Evolutionary conservation across 2,329 filamentous ascomycete genomes (phyloP).

Genomic region (Nemania abortiva): DNA sequence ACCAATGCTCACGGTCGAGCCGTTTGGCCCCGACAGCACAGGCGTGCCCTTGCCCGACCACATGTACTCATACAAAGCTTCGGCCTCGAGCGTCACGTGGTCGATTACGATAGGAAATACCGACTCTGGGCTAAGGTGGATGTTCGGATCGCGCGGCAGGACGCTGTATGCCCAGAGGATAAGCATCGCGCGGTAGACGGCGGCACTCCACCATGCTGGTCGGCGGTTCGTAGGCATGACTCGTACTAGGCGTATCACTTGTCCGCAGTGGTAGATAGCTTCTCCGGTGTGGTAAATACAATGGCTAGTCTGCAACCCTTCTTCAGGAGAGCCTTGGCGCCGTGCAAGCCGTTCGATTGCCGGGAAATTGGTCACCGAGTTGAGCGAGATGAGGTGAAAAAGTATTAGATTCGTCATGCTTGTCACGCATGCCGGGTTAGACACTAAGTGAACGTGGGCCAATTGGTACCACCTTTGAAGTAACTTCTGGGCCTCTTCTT

Average conservation of each 20-base stretch:
- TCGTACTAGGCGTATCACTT: constrained; percentile 71
- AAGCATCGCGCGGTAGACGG: constrained; percentile 74
- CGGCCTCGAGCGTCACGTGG: constrained; percentile 56
- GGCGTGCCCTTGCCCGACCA: constrained; percentile 56
- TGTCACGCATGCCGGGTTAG: constrained; percentile 68
- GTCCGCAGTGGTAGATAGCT: constrained; percentile 75
- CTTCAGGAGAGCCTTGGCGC: constrained; percentile 64
- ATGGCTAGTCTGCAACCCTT: constrained; percentile 68
- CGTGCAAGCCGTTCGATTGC: constrained; percentile 76
- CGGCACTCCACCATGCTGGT: constrained; percentile 78
- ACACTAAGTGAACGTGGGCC: constrained; percentile 66
- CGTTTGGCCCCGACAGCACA: constrained; percentile 53
- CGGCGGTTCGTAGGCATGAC: constrained; percentile 70
- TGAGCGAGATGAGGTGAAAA: constrained; percentile 78
- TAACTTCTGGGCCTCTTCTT: constrained; percentile 74
- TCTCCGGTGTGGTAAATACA: constrained; percentile 74
- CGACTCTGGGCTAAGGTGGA: constrained; percentile 49
- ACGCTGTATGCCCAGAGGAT: constrained; percentile 73
- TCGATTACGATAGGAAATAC: constrained; percentile 54
- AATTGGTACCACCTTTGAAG: constrained; percentile 76
- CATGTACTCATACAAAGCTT: constrained; percentile 53
- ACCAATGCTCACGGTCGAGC: constrained; percentile 53
- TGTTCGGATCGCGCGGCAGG: constrained; percentile 60
- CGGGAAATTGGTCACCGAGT: constrained; percentile 74
- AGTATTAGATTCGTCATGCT: constrained; percentile 75